Evolutionary conservation across 495 filamentous ascomycete genomes (phyloP), one percentile per base, ranked within the genome.

Genomic region (Hapsidospora chrysogenum): DNA sequence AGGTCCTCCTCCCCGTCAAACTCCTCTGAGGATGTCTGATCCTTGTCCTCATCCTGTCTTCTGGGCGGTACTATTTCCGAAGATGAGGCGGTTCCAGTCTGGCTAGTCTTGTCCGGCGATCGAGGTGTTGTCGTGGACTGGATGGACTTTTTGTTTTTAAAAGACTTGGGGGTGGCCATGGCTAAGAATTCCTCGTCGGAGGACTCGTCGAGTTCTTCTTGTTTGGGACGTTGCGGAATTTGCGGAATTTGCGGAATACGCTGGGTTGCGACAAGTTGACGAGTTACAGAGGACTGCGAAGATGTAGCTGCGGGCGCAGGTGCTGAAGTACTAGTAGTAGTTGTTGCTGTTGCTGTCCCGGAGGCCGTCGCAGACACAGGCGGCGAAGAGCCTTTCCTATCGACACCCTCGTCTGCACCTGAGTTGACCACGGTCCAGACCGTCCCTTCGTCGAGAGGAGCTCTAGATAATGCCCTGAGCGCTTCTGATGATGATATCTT

Each of bases 101-200:
- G n/a, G n/a, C n/a, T n/a, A n/a, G n/a, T n/a, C n/a, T n/a, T n/a
- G n/a, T n/a, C n/a, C n/a, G n/a, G n/a, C n/a, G n/a, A n/a, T n/a
- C n/a, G n/a, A n/a, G n/a, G n/a, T n/a, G n/a, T n/a, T n/a, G n/a
- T n/a, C n/a, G n/a, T n/a, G n/a, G n/a, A n/a, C 33, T 46, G 5
- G 31, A 32, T 4, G 29, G 41, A 36, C 43, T 54, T 23, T 33
- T 16, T 36, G 23, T 10, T 19, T 43, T 35, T 18, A 9, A 33
- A 22, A 8, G 31, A 21, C 19, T 33, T 33, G 5, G 17, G 3
- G 8, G 19, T 33, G 4, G 35, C 37, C 40, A 57, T 57, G 1
- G 53, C 48, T 3, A 57, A 36, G 16, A 49, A 57, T 1, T 52
- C 52, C 9, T 42, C 46, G 15, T 55, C 46, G 11, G 50, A 41